Percentiles rank a stretch among this genome's conserved stretches.
These are phyloP conservation scores for Flaveria ramosissima DNA, from an alignment of 129 eudicot species.

Conservation along the genomic window DNA sequence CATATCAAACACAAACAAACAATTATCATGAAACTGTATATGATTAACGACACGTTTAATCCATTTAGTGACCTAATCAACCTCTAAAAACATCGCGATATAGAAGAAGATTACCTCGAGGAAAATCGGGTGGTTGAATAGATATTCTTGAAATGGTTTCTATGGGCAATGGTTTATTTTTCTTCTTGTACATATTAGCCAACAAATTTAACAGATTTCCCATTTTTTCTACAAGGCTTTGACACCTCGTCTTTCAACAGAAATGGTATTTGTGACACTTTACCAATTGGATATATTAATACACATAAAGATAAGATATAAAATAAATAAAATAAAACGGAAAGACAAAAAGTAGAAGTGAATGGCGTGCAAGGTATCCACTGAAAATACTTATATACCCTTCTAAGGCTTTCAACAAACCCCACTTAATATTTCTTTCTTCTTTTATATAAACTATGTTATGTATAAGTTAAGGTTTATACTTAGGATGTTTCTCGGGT, in stretches of 20 bases:
- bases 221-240: constrained; percentile 27
- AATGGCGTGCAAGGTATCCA: constrained; percentile 60
- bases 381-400: constrained; percentile 26
- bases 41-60: not conserved
- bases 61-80: not conserved
- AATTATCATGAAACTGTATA: no score
- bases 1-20: not conserved
- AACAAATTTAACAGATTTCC: constrained; percentile 19
- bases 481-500: not conserved
- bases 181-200: constrained; percentile 23
- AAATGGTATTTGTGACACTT: constrained; percentile 27
- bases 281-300: not conserved
- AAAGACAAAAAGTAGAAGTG: constrained; percentile 24
- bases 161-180: constrained; percentile 24
- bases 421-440: constrained; percentile 21
- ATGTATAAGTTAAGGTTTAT: not conserved
- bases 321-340: not conserved
- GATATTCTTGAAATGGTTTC: constrained; percentile 17
- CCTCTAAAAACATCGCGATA: not conserved
- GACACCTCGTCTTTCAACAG: constrained; percentile 11
- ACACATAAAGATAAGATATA: not conserved
- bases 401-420: constrained; percentile 31
- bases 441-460: not conserved
- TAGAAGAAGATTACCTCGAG: constrained; percentile 26
- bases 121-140: not conserved